Evolutionary conservation across 495 filamentous ascomycete genomes (phyloP), one percentile per base, ranked within the genome.

Genomic region (Schizothecium vesticola): DNA sequence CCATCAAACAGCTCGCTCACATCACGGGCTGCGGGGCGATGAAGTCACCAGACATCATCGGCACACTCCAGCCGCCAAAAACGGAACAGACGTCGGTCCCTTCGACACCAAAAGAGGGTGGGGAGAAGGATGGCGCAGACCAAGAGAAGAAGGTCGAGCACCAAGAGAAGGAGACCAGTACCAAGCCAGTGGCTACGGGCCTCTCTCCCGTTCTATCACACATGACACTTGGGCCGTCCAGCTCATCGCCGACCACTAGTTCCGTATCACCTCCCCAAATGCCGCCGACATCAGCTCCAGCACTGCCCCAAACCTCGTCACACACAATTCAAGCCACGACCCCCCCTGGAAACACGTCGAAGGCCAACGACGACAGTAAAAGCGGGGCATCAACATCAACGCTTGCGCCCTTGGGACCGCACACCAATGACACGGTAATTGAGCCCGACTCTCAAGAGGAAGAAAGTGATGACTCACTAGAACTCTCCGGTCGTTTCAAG

Each of bases 1-100:
- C 95, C 3, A 81, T 97, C 70, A 84, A 84, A 31, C 86, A 92
- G 68, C 90, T 99, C 81, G 83, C 83, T 0, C 88, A 92, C 64
- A 86, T 91, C 56, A 88, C 93, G 29, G 92, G 91, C 25, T 91
- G 91, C 56, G 85, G 87, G 63, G 82, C 88, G 11, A 81, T 89
- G 33, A 84, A 80, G 5, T 86, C 88, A 29, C 75, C 79, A 22
- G 85, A 89, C 43, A 76, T 94, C 16, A 80, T 88, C 16, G 84
- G 84, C 36, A 56, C 70, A 5, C 62, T 79, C 4, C 66, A 61
- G 21, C 73, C 71, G 19, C 58, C 73, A 10, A 62, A 64, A 33
- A 56, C 43, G 23, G 59, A 67, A 65, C n/a, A 33, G 25, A 8
- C 59, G 26, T 16, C 58, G 4, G 43, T 19, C 43, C 16, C 16